Percentiles rank a stretch among this genome's conserved stretches.
phyloP scores from a whole-genome alignment of 2,329 filamentous ascomycete genomes.

The Emmonsiellopsis sp. region DNA sequence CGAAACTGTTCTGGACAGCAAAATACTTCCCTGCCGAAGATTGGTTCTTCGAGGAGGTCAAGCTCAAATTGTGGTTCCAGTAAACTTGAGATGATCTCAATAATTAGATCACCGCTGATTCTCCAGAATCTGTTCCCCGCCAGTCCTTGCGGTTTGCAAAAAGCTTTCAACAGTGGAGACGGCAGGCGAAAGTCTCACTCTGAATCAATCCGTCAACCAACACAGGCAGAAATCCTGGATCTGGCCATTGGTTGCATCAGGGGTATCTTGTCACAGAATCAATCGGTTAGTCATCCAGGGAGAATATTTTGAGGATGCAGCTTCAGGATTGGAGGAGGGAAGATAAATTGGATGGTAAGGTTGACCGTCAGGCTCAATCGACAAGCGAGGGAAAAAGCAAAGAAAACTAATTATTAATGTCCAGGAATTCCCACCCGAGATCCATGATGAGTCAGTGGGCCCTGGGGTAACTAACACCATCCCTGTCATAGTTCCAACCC shows the following conservation, averaged over 20 bases:
- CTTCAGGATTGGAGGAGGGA: not conserved
- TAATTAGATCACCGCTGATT: not conserved
- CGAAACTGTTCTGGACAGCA: too few species aligned
- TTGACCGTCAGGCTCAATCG: conserved; percentile 3
- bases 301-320: not conserved
- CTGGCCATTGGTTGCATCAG: not conserved
- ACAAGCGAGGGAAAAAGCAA: not conserved
- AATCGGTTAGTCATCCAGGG: not conserved
- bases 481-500: not conserved
- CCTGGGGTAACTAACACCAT: not conserved
- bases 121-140: not conserved
- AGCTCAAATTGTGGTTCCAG: not conserved
- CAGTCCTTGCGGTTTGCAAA: not conserved
- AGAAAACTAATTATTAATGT: not conserved
- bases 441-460: not conserved
- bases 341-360: not conserved
- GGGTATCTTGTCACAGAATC: not conserved
- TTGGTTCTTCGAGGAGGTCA: not conserved
- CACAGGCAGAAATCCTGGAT: not conserved
- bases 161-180: not conserved
- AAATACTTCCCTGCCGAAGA: not conserved
- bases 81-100: not conserved
- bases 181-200: not conserved
- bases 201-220: not conserved
- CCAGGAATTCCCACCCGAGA: not conserved